These are phyloP conservation scores for Trichoderma oligosporum DNA, from an alignment of 2,329 filamentous ascomycete species.

Conservation along the genomic window DNA sequence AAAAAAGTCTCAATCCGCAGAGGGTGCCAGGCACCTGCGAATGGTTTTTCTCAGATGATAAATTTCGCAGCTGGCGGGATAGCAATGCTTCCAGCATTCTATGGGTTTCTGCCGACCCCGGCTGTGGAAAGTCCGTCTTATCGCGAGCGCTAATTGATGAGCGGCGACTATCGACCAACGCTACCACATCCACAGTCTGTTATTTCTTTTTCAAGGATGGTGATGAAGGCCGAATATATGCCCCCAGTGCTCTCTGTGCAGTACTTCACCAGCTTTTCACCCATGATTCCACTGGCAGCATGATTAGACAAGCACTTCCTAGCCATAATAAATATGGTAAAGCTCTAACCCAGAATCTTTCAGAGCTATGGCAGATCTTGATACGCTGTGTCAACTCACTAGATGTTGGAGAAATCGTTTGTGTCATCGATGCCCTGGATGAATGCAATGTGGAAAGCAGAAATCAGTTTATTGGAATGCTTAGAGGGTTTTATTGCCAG, in stretches of 20 bases:
- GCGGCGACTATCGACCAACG: conserved; percentile 22
- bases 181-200: conserved; percentile 26
- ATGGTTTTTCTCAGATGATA: conserved; percentile 31
- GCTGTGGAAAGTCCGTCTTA: conserved; percentile 34
- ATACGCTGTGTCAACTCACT: conserved; percentile 10
- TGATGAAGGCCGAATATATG: conserved; percentile 23
- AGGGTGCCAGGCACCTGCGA: conserved; percentile 32
- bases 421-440: conserved; percentile 33
- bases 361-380: conserved; percentile 17
- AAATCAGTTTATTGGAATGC: conserved; percentile 18
- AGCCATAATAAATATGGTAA: conserved; percentile 6
- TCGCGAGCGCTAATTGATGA: conserved; percentile 29
- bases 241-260: conserved; percentile 23
- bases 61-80: conserved; percentile 30
- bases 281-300: conserved; percentile 12
- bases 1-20: conserved; percentile 30
- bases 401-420: conserved; percentile 26
- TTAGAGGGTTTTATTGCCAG: conserved; percentile 21
- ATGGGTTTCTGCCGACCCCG: conserved; percentile 34
- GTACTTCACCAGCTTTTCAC: conserved; percentile 31
- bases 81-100: conserved; percentile 25
- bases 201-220: conserved; percentile 38
- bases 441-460: conserved; percentile 27
- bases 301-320: neutral
- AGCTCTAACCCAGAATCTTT: neutral